Base-by-base conservation (phyloP, 2,329 filamentous ascomycete genomes). In the Fusarium nurragi region DNA sequence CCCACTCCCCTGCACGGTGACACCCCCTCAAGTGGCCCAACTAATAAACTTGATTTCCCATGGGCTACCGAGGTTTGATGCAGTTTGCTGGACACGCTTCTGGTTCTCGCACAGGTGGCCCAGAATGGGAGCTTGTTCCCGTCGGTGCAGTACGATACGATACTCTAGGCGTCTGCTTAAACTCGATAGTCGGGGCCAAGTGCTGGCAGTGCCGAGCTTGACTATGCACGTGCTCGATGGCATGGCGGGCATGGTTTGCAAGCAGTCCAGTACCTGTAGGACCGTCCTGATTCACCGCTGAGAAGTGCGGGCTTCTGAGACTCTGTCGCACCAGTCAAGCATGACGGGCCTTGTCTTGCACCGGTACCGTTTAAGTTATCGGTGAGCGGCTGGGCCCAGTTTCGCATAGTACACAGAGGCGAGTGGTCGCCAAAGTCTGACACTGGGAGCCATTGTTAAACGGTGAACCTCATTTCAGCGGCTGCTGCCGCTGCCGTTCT, bases 371-470 rank as follows among this genome's bases (percentile, higher is more conserved):
- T 9, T n/a, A 34, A 34, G 30, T 34, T 34, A n/a, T 36, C 45
- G 28, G 50, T 43, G 32, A 43, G 30, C 34, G 36, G 37, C 47
- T 34, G 21, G 25, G 32, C 56, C 48, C 49, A 40, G 45, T 39
- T 18, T 32, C 43, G 58, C 43, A 45, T 49, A 19, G 49, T 43
- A 37, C 37, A 32, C 22, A 39, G 23, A 18, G 30, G 30, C 38
- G 18, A 44, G 25, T 23, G 25, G 26, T 38, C 40, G 32, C 63
- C 63, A 66, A 66, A 66, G 54, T 61, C 58, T 66, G 52, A 64
- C 63, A 47, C 16, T 54, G 44, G 34, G 34, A 58, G 21, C 23
- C 34, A 36, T 48, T 26, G 39, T 36, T 22, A 39, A 41, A 38
- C 8, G 39, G 32, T 22, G 44, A 41, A 38, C 8, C 38, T 34